Evolutionary conservation across 148 eudicot species (phyloP).

Genomic region (Diospyros kaki): DNA sequence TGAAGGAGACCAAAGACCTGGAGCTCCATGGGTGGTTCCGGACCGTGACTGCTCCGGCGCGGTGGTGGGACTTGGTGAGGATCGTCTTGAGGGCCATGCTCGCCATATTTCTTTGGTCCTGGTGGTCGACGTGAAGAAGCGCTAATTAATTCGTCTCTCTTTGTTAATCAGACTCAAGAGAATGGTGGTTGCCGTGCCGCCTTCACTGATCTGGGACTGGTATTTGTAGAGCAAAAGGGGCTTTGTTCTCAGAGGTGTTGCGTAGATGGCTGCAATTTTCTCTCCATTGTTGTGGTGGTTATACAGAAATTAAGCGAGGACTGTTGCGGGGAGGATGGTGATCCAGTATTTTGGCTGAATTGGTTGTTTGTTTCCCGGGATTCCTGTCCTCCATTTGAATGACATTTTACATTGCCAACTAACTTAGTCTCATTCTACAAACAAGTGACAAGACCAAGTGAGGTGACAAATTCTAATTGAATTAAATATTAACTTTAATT

Average conservation of each 20-base stretch:
- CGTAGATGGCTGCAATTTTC: constrained; percentile 13
- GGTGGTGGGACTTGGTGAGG: constrained; percentile 17
- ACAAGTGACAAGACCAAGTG: background rate
- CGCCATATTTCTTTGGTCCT: constrained; percentile 13
- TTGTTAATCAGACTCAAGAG: background rate
- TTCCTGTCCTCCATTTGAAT: background rate
- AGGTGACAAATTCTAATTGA: too few species aligned
- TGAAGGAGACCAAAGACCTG: constrained; percentile 11
- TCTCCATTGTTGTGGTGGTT: constrained; percentile 12
- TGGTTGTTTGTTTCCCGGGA: constrained; percentile 1
- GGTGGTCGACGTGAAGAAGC: too few species aligned
- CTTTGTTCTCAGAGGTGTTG: constrained; percentile 3
- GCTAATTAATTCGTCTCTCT: too few species aligned
- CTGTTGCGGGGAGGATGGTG: background rate
- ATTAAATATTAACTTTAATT: too few species aligned
- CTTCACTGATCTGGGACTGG: background rate
- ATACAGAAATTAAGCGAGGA: background rate
- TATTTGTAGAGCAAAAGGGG: constrained; percentile 10
- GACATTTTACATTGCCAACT: background rate
- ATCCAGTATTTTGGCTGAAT: constrained; percentile 4
- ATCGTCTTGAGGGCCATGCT: constrained; percentile 20
- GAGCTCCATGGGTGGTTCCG: constrained; percentile 20
- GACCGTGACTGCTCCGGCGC: background rate
- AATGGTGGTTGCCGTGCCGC: background rate
- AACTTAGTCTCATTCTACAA: background rate